Evolutionary conservation across 768 basidiomycete genomes (phyloP).

Genomic region (Agaricus sinodeliciosus): DNA sequence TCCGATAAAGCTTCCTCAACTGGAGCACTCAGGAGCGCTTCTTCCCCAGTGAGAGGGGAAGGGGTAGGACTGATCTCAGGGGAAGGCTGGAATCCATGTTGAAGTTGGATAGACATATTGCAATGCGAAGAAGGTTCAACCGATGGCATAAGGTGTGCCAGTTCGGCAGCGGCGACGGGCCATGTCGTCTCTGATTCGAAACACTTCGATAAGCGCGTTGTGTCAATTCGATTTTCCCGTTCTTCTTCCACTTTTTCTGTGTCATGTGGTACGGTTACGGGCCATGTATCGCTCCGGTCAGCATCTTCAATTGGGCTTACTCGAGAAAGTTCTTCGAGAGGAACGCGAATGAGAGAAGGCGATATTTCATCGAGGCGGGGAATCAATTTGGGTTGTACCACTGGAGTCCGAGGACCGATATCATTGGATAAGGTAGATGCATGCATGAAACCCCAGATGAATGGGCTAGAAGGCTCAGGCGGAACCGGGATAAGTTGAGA

Average conservation of each 20-base stretch:
- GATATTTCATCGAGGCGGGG: slow-evolving; percentile 12
- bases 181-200: not conserved
- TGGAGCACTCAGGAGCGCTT: slow-evolving; percentile 9
- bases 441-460: slow-evolving; percentile 8
- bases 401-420: not conserved
- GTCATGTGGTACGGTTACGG: not conserved
- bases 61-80: slow-evolving; percentile 4
- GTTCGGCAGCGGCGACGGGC: slow-evolving; percentile 2
- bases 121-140: not conserved
- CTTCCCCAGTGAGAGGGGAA: slow-evolving; percentile 8
- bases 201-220: too few species aligned
- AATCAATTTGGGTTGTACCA: not conserved
- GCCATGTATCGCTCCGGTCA: not conserved
- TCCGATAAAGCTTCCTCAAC: not conserved
- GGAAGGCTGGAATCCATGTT: not conserved
- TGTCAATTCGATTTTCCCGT: not conserved
- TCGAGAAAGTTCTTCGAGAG: not conserved
- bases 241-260: not conserved
- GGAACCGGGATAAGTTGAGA: not conserved
- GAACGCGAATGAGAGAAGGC: slow-evolving; percentile 7
- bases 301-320: not conserved
- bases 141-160: slow-evolving; percentile 7
- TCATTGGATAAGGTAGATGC: not conserved
- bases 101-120: not conserved
- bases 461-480: not conserved